A percentile compares a stretch with the other conserved stretches of the same genome.
Evolutionary conservation across 768 basidiomycete species (phyloP).

Genomic region (Epithele typhae): DNA sequence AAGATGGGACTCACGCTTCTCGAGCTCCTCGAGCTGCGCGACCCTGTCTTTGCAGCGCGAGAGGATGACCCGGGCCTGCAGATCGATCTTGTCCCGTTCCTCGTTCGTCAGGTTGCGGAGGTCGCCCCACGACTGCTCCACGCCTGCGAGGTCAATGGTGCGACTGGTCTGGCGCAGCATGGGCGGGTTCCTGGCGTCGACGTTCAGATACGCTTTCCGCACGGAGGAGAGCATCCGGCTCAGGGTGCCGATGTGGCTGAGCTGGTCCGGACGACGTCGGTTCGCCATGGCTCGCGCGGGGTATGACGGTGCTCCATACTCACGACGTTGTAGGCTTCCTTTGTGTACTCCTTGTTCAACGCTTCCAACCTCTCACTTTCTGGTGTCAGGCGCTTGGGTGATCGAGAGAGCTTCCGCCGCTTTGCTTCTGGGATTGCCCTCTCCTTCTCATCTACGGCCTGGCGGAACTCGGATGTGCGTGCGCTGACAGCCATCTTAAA

Average conservation of each 20-base stretch:
- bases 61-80: conserved; percentile 84
- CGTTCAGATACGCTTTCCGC: conserved; percentile 83
- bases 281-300: no score
- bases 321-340: conserved; percentile 73
- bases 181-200: conserved; percentile 56
- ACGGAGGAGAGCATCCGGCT: conserved; percentile 70
- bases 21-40: conserved; percentile 80
- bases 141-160: conserved; percentile 47
- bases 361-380: conserved; percentile 36
- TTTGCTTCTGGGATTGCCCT: conserved; percentile 39
- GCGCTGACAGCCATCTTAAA: conserved; percentile 62
- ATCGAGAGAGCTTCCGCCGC: conserved; percentile 41
- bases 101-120: conserved; percentile 77
- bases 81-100: conserved; percentile 94
- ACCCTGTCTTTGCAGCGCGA: conserved; percentile 84
- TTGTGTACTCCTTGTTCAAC: conserved; percentile 62
- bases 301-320: conserved; percentile 18
- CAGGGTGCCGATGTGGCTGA: conserved; percentile 69
- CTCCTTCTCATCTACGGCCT: conserved; percentile 46
- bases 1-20: conserved; percentile 66
- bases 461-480: conserved; percentile 60
- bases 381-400: conserved; percentile 20
- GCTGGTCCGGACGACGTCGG: conserved; percentile 35
- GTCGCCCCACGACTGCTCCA: conserved; percentile 53
- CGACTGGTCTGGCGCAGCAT: conserved; percentile 47